Conservation (phyloP, 2,329 filamentous ascomycete species). For the Ophiostoma sp. region DNA sequence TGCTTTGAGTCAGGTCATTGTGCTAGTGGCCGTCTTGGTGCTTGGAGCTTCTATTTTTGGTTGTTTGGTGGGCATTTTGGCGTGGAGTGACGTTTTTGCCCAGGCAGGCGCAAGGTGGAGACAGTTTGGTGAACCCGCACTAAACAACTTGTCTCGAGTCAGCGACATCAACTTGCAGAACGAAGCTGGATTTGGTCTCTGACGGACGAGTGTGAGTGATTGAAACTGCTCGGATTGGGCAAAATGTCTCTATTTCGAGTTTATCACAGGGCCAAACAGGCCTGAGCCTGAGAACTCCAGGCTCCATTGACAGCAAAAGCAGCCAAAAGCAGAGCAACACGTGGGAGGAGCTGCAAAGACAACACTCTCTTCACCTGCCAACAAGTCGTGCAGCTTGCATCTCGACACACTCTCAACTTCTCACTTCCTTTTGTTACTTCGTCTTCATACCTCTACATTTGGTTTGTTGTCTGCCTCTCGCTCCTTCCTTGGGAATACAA, state of each 20-base stretch:
- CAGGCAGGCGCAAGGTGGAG: background rate
- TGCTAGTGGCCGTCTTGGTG: background rate
- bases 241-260: background rate
- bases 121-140: background rate
- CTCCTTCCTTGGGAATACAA: background rate
- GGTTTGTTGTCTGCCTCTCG: background rate
- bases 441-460: background rate
- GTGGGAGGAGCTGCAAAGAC: background rate
- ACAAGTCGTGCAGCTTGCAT: background rate
- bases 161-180: background rate
- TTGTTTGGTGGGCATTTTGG: background rate
- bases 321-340: constrained; percentile 1
- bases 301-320: background rate
- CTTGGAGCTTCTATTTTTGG: background rate
- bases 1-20: constrained; percentile 3
- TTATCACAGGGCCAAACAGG: background rate
- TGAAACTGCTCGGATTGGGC: background rate
- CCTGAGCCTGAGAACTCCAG: background rate
- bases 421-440: background rate
- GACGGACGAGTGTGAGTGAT: background rate
- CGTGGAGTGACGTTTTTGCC: background rate
- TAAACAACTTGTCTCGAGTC: background rate
- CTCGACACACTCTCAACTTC: background rate
- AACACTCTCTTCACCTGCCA: background rate
- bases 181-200: background rate